Evolutionary conservation across 2,329 filamentous ascomycete species (phyloP).

Genomic region (Chaetomium olivaceum): DNA sequence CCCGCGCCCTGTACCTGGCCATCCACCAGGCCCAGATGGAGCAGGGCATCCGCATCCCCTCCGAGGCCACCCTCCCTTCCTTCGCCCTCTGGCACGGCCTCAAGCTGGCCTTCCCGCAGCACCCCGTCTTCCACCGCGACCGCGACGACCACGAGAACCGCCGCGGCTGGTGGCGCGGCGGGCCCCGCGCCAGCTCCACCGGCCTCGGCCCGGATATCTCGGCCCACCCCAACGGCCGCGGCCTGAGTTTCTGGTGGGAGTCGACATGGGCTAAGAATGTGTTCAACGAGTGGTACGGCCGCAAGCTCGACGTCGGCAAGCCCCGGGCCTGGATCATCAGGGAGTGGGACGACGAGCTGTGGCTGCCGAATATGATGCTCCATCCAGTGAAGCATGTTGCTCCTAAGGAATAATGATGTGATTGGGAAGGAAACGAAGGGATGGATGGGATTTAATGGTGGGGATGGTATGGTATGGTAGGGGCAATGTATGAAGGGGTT

Average conservation of each 20-base stretch:
- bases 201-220: constrained; percentile 34
- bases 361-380: constrained; percentile 40
- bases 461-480: not conserved
- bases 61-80: constrained; percentile 41
- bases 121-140: constrained; percentile 39
- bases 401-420: not conserved
- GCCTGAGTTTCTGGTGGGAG: constrained; percentile 40
- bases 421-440: not conserved
- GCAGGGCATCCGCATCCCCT: constrained; percentile 37
- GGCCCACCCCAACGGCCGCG: constrained; percentile 33
- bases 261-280: constrained; percentile 38
- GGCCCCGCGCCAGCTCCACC: constrained; percentile 32
- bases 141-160: constrained; percentile 31
- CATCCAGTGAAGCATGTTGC: constrained; percentile 41
- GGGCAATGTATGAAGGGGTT: not conserved
- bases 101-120: constrained; percentile 42
- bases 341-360: constrained; percentile 37
- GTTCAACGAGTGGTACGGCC: constrained; percentile 39
- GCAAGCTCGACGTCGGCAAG: constrained; percentile 26
- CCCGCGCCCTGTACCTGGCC: constrained; percentile 37
- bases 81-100: constrained; percentile 44
- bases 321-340: constrained; percentile 36
- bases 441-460: not conserved
- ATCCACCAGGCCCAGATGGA: constrained; percentile 39
- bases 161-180: constrained; percentile 37